Percentiles rank a stretch among this genome's conserved stretches.
phyloP scores from a whole-genome alignment of 2,329 filamentous ascomycete genomes.

The Niveomyces coronatus region DNA sequence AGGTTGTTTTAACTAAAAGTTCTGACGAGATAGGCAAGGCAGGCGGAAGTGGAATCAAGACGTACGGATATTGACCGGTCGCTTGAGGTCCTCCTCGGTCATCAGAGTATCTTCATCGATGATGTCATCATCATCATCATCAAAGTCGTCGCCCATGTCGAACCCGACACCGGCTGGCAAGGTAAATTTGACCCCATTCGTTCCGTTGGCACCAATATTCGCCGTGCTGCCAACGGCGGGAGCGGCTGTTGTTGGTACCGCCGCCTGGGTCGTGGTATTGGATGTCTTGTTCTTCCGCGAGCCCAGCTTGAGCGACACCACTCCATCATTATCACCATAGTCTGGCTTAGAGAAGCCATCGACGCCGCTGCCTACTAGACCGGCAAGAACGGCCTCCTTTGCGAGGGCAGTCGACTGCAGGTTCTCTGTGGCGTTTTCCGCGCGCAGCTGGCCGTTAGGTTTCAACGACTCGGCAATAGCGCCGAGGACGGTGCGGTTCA shows the following conservation, averaged over 20 bases:
- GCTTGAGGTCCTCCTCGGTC: constrained; percentile 71
- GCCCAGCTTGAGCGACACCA: constrained; percentile 39
- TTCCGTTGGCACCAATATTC: constrained; percentile 36
- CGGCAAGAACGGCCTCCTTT: constrained; percentile 76
- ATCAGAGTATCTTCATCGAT: constrained; percentile 87
- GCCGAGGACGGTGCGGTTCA: constrained; percentile 57
- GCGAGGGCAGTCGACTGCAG: constrained; percentile 38
- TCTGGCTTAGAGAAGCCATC: constrained; percentile 68
- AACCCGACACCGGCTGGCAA: constrained; percentile 53
- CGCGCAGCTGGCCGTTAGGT: constrained; percentile 54
- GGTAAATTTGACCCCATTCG: constrained; percentile 33
- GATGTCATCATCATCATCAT: constrained; percentile 77
- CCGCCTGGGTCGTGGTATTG: too few relatives aligned
- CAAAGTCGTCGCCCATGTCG: constrained; percentile 56
- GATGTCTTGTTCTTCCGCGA: constrained; percentile 28
- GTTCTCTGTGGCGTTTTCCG: constrained; percentile 54
- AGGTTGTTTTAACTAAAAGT: constrained; percentile 17
- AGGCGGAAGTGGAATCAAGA: constrained; percentile 16
- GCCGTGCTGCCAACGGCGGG: constrained; percentile 17
- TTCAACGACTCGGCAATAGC: constrained; percentile 62
- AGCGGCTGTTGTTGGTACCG: constrained; percentile 8
- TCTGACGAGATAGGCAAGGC: not conserved
- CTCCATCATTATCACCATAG: constrained; percentile 40
- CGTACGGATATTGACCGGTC: constrained; percentile 72
- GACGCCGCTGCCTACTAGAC: constrained; percentile 49